Evolutionary conservation across 1,284 basidiomycete genomes (phyloP).

Genomic region (Ustilago loliicola): DNA sequence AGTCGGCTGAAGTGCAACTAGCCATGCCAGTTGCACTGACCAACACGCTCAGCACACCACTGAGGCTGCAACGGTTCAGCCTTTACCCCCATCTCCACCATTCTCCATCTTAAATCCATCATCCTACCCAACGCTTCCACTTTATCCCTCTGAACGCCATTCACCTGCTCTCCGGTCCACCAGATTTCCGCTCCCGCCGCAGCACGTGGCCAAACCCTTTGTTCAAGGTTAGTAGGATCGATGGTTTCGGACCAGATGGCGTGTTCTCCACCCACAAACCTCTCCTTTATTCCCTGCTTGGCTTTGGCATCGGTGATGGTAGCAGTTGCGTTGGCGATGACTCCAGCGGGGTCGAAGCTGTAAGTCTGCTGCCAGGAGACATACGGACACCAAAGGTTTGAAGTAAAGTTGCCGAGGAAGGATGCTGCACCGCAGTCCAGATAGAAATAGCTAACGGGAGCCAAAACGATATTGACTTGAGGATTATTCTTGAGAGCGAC

Average conservation of each 20-base stretch:
- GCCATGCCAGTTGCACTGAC: conserved; percentile 58
- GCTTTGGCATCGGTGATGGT: background rate
- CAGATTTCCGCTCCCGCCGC: conserved; percentile 84
- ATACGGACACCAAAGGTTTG: conserved; percentile 74
- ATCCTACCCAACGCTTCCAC: conserved; percentile 80
- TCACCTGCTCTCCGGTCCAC: conserved; percentile 78
- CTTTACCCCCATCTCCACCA: conserved; percentile 78
- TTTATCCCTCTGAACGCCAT: conserved; percentile 72
- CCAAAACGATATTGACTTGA: conserved; percentile 76
- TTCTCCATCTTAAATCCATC: conserved; percentile 78
- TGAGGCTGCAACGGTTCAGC: conserved; percentile 82
- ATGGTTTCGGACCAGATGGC: conserved; percentile 85
- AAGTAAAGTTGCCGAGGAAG: conserved; percentile 79
- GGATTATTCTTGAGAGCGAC: conserved; percentile 77
- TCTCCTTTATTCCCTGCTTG: conserved; percentile 37
- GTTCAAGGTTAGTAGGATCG: conserved; percentile 79
- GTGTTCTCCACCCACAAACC: conserved; percentile 80
- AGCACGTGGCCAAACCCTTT: conserved; percentile 81
- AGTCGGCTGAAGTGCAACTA: no score
- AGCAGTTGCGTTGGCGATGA: conserved; percentile 43
- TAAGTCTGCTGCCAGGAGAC: conserved; percentile 73
- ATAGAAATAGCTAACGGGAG: conserved; percentile 81
- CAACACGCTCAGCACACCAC: conserved; percentile 76
- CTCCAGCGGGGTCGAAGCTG: conserved; percentile 77
- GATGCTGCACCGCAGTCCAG: conserved; percentile 78